Conservation (phyloP, 306 rosid species). For the Prunus persica region DNA sequence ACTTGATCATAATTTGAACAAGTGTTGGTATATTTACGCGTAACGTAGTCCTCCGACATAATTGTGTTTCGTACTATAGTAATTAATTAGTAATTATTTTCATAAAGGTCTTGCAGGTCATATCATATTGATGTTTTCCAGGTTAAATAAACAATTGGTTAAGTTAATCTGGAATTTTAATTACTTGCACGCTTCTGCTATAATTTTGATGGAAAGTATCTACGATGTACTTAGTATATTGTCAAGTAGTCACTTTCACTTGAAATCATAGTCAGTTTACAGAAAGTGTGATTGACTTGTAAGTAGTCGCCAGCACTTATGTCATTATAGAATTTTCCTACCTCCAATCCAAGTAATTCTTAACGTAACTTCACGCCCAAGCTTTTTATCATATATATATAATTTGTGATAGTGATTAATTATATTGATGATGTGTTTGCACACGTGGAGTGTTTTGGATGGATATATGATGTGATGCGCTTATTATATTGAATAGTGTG, state of each 20-base stretch:
- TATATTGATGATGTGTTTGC: background rate
- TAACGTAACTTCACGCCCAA: background rate
- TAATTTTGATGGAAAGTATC: no score
- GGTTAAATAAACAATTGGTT: background rate
- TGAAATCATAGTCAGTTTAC: background rate
- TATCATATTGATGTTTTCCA: no score
- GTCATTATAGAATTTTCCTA: constrained; percentile 4
- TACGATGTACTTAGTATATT: no score
- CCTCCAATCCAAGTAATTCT: constrained; percentile 5
- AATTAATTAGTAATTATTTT: background rate
- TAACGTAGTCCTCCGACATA: background rate
- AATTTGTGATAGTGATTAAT: background rate
- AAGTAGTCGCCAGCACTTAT: constrained; percentile 14
- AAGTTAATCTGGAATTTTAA: background rate
- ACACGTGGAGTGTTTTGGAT: constrained; percentile 13
- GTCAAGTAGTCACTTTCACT: background rate
- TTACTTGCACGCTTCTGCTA: background rate
- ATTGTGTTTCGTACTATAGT: background rate
- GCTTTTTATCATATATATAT: background rate
- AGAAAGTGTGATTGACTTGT: background rate
- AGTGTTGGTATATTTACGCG: background rate
- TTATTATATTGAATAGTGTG: background rate
- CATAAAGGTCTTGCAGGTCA: background rate
- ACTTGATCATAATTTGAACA: background rate
- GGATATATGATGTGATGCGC: constrained; percentile 3